A percentile compares a stretch with the other conserved stretches of the same genome.
phyloP scores from a whole-genome alignment of 176 grass and related monocot genomes.

The Musa beccarii region DNA sequence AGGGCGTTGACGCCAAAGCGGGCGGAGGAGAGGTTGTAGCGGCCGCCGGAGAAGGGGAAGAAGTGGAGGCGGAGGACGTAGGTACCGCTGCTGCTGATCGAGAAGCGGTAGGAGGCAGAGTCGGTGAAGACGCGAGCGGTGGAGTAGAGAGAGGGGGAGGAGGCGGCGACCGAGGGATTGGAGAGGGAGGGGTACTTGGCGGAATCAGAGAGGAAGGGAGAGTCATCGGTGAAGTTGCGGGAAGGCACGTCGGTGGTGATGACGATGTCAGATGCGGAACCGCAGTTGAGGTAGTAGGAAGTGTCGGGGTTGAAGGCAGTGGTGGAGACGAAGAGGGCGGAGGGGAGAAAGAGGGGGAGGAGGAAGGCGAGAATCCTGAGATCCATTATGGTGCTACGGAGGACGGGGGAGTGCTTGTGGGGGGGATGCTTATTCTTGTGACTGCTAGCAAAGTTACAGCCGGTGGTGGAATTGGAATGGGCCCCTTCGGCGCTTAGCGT shows the following conservation, averaged over 20 bases:
- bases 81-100: not conserved
- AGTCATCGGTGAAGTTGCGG: not conserved
- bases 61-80: constrained; percentile 87
- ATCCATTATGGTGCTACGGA: not conserved
- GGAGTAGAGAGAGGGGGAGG: constrained; percentile 34
- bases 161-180: not conserved
- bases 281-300: constrained; percentile 42
- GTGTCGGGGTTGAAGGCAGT: constrained; percentile 3
- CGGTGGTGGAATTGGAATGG: no score
- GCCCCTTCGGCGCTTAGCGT: no score
- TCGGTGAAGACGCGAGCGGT: constrained; percentile 36
- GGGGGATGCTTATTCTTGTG: no score
- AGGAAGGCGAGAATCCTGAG: constrained; percentile 1
- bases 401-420: no score
- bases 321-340: not conserved
- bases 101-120: constrained; percentile 25
- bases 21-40: constrained; percentile 18
- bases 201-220: constrained; percentile 8
- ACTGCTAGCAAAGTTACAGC: no score
- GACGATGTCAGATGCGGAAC: constrained; percentile 11
- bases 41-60: constrained; percentile 29
- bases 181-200: constrained; percentile 4
- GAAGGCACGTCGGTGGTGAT: not conserved
- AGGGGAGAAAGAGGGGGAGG: not conserved
- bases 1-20: constrained; percentile 35